Conservation (phyloP, 2,329 filamentous ascomycete species). For the Fusarium buxicola region DNA sequence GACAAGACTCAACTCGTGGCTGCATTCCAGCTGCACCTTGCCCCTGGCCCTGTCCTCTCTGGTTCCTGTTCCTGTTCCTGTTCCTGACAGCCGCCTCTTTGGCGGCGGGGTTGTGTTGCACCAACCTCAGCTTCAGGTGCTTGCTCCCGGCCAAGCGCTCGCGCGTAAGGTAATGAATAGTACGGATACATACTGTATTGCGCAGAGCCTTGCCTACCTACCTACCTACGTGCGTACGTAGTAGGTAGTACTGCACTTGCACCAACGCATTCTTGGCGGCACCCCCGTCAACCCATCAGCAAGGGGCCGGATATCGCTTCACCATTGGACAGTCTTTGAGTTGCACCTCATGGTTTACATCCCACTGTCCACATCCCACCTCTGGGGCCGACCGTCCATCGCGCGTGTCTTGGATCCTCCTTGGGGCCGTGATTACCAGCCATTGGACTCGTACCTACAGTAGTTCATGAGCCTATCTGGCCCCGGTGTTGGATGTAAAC, state of each 20-base stretch:
- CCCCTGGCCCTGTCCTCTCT: neutral
- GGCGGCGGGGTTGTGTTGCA: constrained; percentile 43
- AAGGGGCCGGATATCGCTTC: constrained; percentile 26
- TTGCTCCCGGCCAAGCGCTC: constrained; percentile 9
- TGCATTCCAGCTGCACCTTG: neutral
- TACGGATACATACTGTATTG: neutral
- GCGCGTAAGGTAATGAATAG: constrained; percentile 18
- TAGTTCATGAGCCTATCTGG: constrained; percentile 24
- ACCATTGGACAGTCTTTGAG: constrained; percentile 26
- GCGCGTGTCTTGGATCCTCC: constrained; percentile 30
- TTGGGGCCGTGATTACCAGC: constrained; percentile 36
- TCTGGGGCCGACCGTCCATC: constrained; percentile 17
- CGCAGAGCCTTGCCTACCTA: neutral
- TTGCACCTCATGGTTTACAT: constrained; percentile 23
- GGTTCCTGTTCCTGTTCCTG: constrained; percentile 12
- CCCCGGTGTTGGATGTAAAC: constrained; percentile 26
- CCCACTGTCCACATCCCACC: constrained; percentile 3
- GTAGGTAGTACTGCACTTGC: neutral
- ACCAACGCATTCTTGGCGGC: constrained; percentile 15
- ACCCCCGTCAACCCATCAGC: constrained; percentile 9
- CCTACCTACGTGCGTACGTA: neutral
- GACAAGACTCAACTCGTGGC: neutral
- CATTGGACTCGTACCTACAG: constrained; percentile 21
- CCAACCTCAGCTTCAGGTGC: constrained; percentile 48
- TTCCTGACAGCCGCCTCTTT: constrained; percentile 21